These are phyloP conservation scores for Hydnomerulius pinastri DNA, from an alignment of 768 basidiomycete species.

Conservation along the genomic window DNA sequence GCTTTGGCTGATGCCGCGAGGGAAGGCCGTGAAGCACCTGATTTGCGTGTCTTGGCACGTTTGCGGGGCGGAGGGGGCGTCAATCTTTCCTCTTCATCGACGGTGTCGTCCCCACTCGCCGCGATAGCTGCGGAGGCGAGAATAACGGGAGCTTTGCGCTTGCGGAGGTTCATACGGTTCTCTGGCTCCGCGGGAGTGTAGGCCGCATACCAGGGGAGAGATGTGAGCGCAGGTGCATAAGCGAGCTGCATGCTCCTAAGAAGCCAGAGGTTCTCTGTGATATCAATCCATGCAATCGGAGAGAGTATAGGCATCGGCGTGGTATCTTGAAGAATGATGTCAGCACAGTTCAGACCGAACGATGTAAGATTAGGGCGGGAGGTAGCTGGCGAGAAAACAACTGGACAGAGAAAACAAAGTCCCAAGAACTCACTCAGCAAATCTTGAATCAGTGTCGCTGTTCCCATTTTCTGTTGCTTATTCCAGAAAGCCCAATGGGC, in stretches of 20 bases:
- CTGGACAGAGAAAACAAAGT: background rate
- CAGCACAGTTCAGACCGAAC: background rate
- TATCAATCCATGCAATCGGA: conserved; percentile 37
- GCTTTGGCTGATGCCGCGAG: conserved; percentile 6
- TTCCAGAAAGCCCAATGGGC: conserved; percentile 71
- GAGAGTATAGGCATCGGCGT: conserved; percentile 35
- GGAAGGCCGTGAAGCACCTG: conserved; percentile 9
- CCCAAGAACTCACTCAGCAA: conserved; percentile 48
- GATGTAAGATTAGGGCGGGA: conserved; percentile 5
- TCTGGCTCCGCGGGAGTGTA: conserved; percentile 33
- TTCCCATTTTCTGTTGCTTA: conserved; percentile 46
- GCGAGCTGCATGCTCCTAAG: conserved; percentile 33
- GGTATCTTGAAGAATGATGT: conserved; percentile 21
- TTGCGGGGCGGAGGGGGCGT: conserved; percentile 31
- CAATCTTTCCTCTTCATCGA: conserved; percentile 30
- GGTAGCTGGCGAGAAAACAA: background rate
- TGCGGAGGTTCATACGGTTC: conserved; percentile 34
- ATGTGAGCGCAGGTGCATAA: conserved; percentile 25
- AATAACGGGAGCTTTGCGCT: conserved; percentile 30
- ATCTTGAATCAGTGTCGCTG: conserved; percentile 54
- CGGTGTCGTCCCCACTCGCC: conserved; percentile 37
- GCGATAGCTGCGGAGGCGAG: conserved; percentile 24
- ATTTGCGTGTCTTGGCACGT: conserved; percentile 30
- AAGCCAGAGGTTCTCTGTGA: conserved; percentile 36
- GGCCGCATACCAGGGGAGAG: conserved; percentile 30